Evolutionary conservation across 73 alveolate genomes (phyloP), one percentile per base, ranked within the genome.

Genomic region (Stentor coeruleus): DNA sequence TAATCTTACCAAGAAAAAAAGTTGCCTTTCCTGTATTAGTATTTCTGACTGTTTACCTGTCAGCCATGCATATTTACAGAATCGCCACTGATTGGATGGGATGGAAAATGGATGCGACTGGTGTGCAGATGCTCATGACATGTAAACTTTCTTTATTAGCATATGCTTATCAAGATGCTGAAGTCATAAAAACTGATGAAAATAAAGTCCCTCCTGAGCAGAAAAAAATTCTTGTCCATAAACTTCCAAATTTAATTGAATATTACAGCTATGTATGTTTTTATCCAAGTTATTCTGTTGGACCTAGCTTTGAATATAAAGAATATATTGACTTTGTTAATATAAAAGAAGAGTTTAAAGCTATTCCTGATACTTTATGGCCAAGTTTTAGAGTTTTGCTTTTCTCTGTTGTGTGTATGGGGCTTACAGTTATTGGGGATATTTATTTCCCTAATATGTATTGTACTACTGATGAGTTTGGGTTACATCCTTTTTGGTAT

Each of bases 281-380:
- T 89, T 87, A 89, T 81, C 88, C 95, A 74, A 95, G 97, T 0
- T 83, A 93, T 57, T 59, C 93, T n/a, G 86, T 88, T 11, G 99
- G 99, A 37, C 99, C 99, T 0, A 81, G 92, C 82, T 87, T 90
- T 84, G 99, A 97, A 60, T 97, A 81, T 87, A 86, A 88, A 59
- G 99, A 97, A 84, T 95, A 84, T 79, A 87, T 85, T 3, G 84
- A 83, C 41, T 95, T 89, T 81, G 84, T 97, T 40, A 83, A 84
- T 31, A 84, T 81, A 86, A 85, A 88, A 57, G 97, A 91, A 31
- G 79, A 75, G 6, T 95, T 89, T 81, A 6, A 73, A 37, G 81
- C 88, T 15, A 81, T 93, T 31, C 96, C 96, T 31, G 58, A 81
- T 33, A 88, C 97, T 57, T 38, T 92, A 3, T 58, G 3, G 33